Base-by-base conservation (phyloP, 2,329 filamentous ascomycete species). In the Apiospora rasikravindrae region DNA sequence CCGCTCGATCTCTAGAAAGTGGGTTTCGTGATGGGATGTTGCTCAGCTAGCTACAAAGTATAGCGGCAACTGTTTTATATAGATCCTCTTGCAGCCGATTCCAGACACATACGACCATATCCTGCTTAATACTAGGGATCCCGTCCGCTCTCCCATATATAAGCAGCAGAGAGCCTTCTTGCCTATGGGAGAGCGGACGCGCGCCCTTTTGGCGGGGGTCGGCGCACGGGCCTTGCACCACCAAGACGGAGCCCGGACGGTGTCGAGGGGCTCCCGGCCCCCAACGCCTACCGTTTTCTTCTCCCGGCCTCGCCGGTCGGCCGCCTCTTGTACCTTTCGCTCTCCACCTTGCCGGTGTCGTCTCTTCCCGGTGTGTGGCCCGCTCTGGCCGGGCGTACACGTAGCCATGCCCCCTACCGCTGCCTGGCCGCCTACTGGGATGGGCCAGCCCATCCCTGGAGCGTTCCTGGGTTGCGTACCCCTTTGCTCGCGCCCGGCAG, bases 301-400 rank as follows among this genome's bases (percentile, higher is more conserved):
- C 51, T 53, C 24, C 51, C 51, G 51, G 51, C 51, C 51, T 53
- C 49, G 49, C n/a, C 49, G 49, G n/a, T 53, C 51, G 51, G 51
- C 51, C 51, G 24, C 51, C 24, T 53, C 51, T 53, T 53, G 24
- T 29, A 53, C 24, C 24, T 53, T 4, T 53, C 24, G 10, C 24
- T 16, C 51, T 53, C 24, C 51, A 24, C 10, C n/a, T 51, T 51
- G 49, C 49, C 49, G 8, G 49, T 51, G 49, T 51, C n/a, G 49
- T 10, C 49, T 51, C 13, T 16, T 24, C 49, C 49, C 49, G 49
- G 49, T 51, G n/a, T 51, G 49, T 53, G 24, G 51, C 51, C 51
- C 51, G 51, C 51, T 51, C 49, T 51, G n/a, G 1, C 49, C 49
- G 49, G 49, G 49, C 49, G 49, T 51, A 19, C 49, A 26, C n/a